Evolutionary conservation across 768 basidiomycete genomes (phyloP).

Genomic region (Nidularia sp.): DNA sequence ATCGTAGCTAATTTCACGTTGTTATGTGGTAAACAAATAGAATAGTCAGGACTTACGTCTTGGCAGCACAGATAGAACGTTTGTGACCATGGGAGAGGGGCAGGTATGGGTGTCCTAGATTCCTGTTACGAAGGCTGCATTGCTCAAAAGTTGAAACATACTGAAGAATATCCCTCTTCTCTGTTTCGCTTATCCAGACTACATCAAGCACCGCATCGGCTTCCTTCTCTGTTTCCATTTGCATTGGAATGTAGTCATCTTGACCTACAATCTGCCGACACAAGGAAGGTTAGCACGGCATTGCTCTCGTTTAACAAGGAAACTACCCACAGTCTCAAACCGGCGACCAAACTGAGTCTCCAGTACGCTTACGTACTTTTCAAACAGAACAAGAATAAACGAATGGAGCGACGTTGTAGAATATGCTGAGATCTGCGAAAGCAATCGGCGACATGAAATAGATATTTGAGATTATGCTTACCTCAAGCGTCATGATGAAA

Average conservation of each 20-base stretch:
- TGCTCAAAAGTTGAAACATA: too few relatives aligned
- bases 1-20: slow-evolving; percentile 10
- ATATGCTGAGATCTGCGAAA: slow-evolving; percentile 75
- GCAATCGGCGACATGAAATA: background rate
- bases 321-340: slow-evolving; percentile 68
- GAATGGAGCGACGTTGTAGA: slow-evolving; percentile 78
- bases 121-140: slow-evolving; percentile 1
- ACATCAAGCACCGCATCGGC: slow-evolving; percentile 70
- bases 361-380: slow-evolving; percentile 81
- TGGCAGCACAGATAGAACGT: slow-evolving; percentile 94
- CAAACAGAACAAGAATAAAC: slow-evolving; percentile 85
- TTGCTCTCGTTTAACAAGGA: background rate
- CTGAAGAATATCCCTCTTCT: slow-evolving; percentile 57
- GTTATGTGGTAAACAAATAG: background rate
- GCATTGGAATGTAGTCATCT: slow-evolving; percentile 91
- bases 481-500: slow-evolving; percentile 93
- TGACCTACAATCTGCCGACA: slow-evolving; percentile 67
- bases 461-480: slow-evolving; percentile 22
- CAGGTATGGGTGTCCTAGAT: slow-evolving; percentile 58
- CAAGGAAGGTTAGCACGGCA: slow-evolving; percentile 1
- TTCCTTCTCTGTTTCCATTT: slow-evolving; percentile 55
- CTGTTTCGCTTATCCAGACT: slow-evolving; percentile 76
- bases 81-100: slow-evolving; percentile 89
- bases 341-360: slow-evolving; percentile 76
- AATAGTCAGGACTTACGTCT: slow-evolving; percentile 46